Evolutionary conservation across 495 filamentous ascomycete species (phyloP).

Genomic region (Daldinia childiae): DNA sequence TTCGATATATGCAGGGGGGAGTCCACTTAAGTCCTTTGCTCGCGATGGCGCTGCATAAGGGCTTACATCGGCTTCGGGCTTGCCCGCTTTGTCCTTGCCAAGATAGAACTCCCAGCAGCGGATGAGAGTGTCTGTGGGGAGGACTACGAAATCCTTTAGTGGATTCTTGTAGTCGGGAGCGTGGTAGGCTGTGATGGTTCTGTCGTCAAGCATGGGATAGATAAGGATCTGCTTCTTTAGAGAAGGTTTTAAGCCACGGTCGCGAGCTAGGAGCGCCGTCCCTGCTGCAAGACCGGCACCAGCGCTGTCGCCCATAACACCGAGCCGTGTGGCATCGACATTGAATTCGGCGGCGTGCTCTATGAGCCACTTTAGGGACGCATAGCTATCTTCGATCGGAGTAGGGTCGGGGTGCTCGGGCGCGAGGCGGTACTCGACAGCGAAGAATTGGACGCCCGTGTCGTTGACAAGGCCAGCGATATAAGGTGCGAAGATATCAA

Average conservation of each 20-base stretch:
- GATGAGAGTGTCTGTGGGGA: conserved; percentile 1
- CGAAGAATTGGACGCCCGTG: conserved; percentile 46
- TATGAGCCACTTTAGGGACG: conserved; percentile 30
- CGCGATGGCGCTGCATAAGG: conserved; percentile 39
- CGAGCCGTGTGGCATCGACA: conserved; percentile 42
- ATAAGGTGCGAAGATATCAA: conserved; percentile 35
- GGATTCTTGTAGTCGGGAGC: conserved; percentile 1
- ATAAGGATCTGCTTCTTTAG: conserved; percentile 41
- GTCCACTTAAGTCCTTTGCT: conserved; percentile 29
- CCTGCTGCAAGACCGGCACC: conserved; percentile 44
- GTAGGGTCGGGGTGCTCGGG: conserved; percentile 45
- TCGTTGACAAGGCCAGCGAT: conserved; percentile 36
- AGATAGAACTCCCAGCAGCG: conserved; percentile 35
- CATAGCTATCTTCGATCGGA: conserved; percentile 41
- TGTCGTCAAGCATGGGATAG: conserved; percentile 48
- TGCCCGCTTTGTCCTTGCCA: conserved; percentile 18
- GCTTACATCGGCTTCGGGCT: conserved; percentile 20
- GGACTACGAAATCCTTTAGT: conserved; percentile 6
- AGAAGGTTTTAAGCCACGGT: conserved; percentile 33
- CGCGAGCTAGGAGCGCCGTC: conserved; percentile 33
- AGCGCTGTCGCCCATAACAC: conserved; percentile 44
- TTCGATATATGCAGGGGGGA: conserved; percentile 47
- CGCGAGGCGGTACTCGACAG: conserved; percentile 51
- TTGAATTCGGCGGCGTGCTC: conserved; percentile 26
- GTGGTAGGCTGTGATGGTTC: conserved; percentile 5